These are phyloP conservation scores for Aspergillus sergii DNA, from an alignment of 2,329 filamentous ascomycete genomes.

Conservation along the genomic window DNA sequence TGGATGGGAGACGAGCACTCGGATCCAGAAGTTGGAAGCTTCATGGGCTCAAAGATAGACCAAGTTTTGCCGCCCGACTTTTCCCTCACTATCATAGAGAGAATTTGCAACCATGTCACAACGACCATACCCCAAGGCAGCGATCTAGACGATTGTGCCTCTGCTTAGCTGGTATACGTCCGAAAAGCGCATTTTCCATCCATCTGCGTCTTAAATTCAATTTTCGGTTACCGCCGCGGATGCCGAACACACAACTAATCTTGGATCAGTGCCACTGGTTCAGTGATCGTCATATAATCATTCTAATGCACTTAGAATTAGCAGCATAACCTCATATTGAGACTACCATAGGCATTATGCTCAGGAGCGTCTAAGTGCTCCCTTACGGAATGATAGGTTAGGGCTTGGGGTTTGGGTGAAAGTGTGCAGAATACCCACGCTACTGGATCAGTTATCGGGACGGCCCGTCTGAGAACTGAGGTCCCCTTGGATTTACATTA, in stretches of 20 bases:
- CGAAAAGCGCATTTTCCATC: neutral
- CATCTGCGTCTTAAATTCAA: neutral
- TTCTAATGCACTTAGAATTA: neutral
- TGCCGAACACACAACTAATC: neutral
- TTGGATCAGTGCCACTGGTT: neutral
- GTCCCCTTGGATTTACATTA: neutral
- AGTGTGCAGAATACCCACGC: neutral
- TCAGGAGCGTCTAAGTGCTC: neutral
- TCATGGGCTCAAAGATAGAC: slow-evolving; percentile 29
- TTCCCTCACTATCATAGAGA: neutral
- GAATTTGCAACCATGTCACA: neutral
- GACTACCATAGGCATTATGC: neutral
- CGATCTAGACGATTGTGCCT: neutral
- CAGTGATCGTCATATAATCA: neutral
- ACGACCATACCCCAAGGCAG: neutral
- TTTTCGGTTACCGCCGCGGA: neutral
- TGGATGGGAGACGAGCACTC: slow-evolving; percentile 62
- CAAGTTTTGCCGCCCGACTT: neutral
- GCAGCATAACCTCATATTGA: neutral
- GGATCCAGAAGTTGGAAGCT: slow-evolving; percentile 51
- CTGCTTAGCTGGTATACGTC: neutral
- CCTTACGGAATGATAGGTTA: neutral
- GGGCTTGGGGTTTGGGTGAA: neutral
- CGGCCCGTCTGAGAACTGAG: neutral
- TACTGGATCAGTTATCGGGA: neutral